phyloP scores from a whole-genome alignment of 2,329 filamentous ascomycete species.

The Pseudogymnoascus sp. region DNA sequence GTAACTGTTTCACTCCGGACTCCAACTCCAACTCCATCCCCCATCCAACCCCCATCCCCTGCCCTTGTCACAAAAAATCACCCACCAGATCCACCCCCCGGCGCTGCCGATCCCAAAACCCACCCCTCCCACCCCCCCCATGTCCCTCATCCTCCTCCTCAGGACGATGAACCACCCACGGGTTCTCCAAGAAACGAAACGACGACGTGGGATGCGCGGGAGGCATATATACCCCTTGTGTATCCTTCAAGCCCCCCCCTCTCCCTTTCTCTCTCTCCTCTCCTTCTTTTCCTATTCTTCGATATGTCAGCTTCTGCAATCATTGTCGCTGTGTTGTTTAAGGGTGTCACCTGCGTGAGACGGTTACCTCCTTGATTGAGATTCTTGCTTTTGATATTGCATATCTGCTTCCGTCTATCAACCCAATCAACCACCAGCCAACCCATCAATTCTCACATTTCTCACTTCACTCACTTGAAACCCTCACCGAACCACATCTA shows the following conservation, averaged over 20 bases:
- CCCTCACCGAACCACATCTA: conserved; percentile 12
- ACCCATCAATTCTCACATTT: neutral
- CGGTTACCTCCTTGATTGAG: neutral
- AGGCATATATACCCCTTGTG: neutral
- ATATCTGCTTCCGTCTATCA: neutral
- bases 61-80: too few species aligned
- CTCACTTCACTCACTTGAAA: neutral
- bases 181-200: neutral
- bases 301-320: neutral
- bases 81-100: neutral
- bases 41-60: neutral
- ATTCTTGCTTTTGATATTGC: neutral
- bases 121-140: conserved; percentile 19
- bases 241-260: neutral
- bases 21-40: neutral
- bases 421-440: neutral
- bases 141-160: conserved; percentile 17
- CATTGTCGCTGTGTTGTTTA: neutral
- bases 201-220: neutral
- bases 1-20: neutral
- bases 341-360: neutral
- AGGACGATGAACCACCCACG: neutral
- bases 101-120: neutral
- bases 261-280: neutral
- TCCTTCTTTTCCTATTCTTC: neutral